Evolutionary conservation across 306 rosid genomes (phyloP), one percentile per base, ranked within the genome.

Genomic region (Lotus japonicus): DNA sequence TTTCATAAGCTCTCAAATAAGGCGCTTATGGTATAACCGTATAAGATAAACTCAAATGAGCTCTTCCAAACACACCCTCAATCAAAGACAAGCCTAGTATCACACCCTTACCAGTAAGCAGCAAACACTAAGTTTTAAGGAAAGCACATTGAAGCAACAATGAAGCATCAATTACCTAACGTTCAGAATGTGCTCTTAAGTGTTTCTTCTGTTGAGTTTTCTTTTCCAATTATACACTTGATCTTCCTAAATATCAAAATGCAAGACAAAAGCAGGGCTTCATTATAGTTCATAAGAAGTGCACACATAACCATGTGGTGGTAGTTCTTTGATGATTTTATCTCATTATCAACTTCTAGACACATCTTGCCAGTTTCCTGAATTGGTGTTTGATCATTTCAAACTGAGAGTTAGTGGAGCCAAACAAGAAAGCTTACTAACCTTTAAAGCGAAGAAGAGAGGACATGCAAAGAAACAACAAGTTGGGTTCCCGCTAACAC

Each of bases 121-220:
- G 58, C 7, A 28, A 31, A 57, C 28, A 39, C 50, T 41, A 26
- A 19, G 38, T 17, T 55, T 14, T 26, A 28, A 26, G 43, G 35
- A 7, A 56, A 56, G 56, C 64, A 67, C 46, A 58, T 36, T 36
- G 17, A 16, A 23, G 43, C 19, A 56, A 56, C 13, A 18, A 10
- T 16, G 48, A 44, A 12, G 58, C 21, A 56, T 16, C 33, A 16
- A 48, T 16, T 56, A 49, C 35, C 31, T 42, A 15, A 53, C 4
- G 39, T 36, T 51, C 61, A 66, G 38, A 56, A 67, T 50, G 49
- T 17, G 72, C 18, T 66, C 39, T 49, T 11, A 66, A 28, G 60
- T 35, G 16, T 8, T 14, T 52, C 21, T 18, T 63, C 14, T 63
- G 26, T 41, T 12, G 21, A 11, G 17, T 1, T 16, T 51, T 35